Percentiles rank a stretch among this genome's conserved stretches.
phyloP scores from a whole-genome alignment of 306 rosid genomes.

The Sicyos edulis region DNA sequence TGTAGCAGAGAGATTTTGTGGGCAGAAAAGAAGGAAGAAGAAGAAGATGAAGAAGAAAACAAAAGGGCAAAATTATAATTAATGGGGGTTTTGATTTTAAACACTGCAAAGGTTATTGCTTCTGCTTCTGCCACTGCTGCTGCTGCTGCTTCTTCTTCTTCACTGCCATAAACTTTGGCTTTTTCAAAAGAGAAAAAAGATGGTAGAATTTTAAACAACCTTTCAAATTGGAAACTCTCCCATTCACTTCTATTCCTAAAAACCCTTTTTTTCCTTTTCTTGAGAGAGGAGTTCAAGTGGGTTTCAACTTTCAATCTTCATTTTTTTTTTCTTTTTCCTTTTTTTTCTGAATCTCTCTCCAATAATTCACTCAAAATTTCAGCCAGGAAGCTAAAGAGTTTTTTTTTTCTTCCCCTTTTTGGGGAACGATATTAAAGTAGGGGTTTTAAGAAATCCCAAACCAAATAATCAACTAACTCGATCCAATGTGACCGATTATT shows the following conservation, averaged over 20 bases:
- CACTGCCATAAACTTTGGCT: slow-evolving; percentile 50
- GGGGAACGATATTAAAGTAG: no score
- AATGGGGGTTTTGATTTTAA: background rate
- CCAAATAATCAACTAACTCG: no score
- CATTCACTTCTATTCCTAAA: background rate
- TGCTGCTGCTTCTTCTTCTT: slow-evolving; percentile 24
- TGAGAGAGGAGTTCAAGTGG: slow-evolving; percentile 31
- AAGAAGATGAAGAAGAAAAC: no score
- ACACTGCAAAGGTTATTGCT: background rate
- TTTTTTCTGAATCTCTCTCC: slow-evolving; percentile 44
- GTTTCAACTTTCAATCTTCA: slow-evolving; percentile 6
- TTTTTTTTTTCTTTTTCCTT: background rate
- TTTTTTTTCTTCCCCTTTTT: no score
- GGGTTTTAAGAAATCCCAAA: no score
- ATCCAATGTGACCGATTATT: no score
- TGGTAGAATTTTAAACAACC: slow-evolving; percentile 3
- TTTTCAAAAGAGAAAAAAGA: slow-evolving; percentile 11
- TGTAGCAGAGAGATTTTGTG: slow-evolving; percentile 33
- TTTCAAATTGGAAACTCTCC: background rate
- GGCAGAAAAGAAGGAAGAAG: slow-evolving; percentile 6
- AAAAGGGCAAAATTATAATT: background rate
- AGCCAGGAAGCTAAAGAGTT: background rate
- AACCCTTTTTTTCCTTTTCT: slow-evolving; percentile 16
- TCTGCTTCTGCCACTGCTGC: background rate
- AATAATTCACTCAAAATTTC: slow-evolving; percentile 44